A percentile compares a stretch with the other conserved stretches of the same genome.
Evolutionary conservation across 139 green algal genomes (phyloP).

Genomic region (Chlamydomonas asymmetrica): DNA sequence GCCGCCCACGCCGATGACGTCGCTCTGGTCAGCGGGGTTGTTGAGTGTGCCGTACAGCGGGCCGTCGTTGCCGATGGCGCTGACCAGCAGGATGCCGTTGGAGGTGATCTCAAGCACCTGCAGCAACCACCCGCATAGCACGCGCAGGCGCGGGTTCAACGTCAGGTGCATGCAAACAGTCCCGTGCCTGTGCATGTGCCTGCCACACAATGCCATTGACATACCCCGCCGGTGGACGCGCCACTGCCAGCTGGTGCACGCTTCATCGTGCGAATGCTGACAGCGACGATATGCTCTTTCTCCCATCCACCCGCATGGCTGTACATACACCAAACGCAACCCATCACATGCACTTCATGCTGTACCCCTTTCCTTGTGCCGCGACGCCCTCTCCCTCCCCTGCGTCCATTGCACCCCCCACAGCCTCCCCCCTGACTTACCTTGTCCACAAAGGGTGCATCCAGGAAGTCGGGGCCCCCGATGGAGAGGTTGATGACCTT

Average conservation of each 20-base stretch:
- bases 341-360: too few species aligned
- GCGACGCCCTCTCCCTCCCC: not conserved
- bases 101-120: constrained; percentile 87
- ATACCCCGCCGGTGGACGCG: too few species aligned
- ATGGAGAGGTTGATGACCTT: constrained; percentile 98
- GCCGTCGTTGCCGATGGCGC: constrained; percentile 95
- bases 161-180: not conserved
- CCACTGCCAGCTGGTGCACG: too few species aligned
- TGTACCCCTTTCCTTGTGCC: too few species aligned
- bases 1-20: constrained; percentile 97
- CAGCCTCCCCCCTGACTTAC: constrained; percentile 50
- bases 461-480: constrained; percentile 95
- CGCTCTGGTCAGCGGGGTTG: constrained; percentile 97
- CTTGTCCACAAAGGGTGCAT: constrained; percentile 99
- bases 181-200: not conserved
- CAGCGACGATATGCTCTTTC: too few species aligned
- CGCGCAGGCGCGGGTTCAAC: not conserved
- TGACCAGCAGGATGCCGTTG: constrained; percentile 93
- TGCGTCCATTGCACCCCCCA: not conserved
- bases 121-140: too few species aligned
- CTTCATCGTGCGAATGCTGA: too few species aligned
- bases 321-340: not conserved
- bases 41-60: constrained; percentile 98
- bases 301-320: too few species aligned
- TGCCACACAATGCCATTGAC: too few species aligned